Base-by-base conservation (phyloP, 345 rosid species). In the Syzygium aqueum region DNA sequence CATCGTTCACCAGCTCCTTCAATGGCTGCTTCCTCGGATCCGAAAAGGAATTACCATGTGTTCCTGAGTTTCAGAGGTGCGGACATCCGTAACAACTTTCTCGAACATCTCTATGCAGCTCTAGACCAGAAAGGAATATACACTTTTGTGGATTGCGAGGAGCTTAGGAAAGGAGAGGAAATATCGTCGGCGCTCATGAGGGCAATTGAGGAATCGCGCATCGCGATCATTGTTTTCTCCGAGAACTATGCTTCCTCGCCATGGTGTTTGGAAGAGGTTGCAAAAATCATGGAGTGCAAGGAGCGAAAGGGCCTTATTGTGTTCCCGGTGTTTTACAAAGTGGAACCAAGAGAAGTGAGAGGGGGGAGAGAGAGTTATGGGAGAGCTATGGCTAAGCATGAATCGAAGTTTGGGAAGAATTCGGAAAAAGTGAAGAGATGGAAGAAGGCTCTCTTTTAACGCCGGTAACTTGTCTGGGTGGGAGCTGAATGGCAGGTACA, bases 251-350 rank as follows among this genome's bases (percentile, higher is more conserved):
- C 73, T 1, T 61, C 37, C 73, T 61, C 37, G 0, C 5, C 2
- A 1, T 61, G 73, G 37, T 61, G 37, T 15, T 61, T 61, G 73
- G 73, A 61, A 61, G 73, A 61, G 73, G 3, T 6, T 4, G 3
- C 28, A 8, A n/a, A 28, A 7, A 63, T 63, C 7, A 63, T 14
- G 73, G 37, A 63, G 37, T 63, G 73, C 19, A n/a, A 3, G 10
- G 37, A 28, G 73, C 1, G 0, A 63, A n/a, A 2, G 0, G 21
- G 4, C 4, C 10, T 63, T 9, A 63, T 0, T 1, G 73, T 63
- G 10, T n/a, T 61, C 33, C 37, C 19, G 0, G 0, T 61, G 19
- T 61, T 61, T 61, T 61, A 61, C 37, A 0, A 61, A n/a, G 73
- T 61, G 9, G 37, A 61, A 61, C 37, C 73, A 0, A 61, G 33